Evolutionary conservation across 139 green algal species (phyloP), one percentile per base, ranked within the genome.

Genomic region (Gonium pectorale): DNA sequence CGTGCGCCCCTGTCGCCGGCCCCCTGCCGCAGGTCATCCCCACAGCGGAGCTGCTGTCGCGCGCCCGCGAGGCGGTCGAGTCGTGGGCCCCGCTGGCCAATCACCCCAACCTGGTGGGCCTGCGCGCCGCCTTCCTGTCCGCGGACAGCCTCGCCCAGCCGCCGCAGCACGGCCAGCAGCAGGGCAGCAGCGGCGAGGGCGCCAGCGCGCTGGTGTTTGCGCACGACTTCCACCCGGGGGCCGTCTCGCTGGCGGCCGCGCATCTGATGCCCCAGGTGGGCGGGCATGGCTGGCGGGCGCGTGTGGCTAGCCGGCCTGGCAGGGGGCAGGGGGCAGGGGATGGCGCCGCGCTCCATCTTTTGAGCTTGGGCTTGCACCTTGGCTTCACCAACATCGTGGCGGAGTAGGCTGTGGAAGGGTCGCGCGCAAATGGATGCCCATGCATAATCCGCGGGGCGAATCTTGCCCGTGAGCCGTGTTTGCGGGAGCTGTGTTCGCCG

Each of bases 91-190:
- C 43, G 9, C 33, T 95, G 43, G 62, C 87, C 31, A 71, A 82
- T 51, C 96, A 99, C 88, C 95, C 96, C 11, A 88, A 95, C 79
- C 69, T 98, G 40, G 82, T 91, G 15, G 90, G 75, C 13, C 92
- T 94, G 40, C 83, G 90, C 0, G 88, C 92, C 4, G 93, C 89
- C 5, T 96, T 99, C 84, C 89, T 97, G 37, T 94, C 79, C 31
- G 60, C 81, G 3, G 96, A 98, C 35, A 70, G 79, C 56, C 79
- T 83, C 11, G 29, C 19, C 6, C 38, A 44, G 41, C 56, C 75
- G 22, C 17, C 29, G 38, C 59, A 62, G 75, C 22, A 29, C 29
- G 17, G 11, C 40, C 41, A 33, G 31, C 46, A 49, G 44, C 70
- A 77, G n/a, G 38, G 22, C 70, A 26, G 22, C 70, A 26, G 24